Evolutionary conservation across 495 filamentous ascomycete species (phyloP).

Genomic region (Immersiella caudata): DNA sequence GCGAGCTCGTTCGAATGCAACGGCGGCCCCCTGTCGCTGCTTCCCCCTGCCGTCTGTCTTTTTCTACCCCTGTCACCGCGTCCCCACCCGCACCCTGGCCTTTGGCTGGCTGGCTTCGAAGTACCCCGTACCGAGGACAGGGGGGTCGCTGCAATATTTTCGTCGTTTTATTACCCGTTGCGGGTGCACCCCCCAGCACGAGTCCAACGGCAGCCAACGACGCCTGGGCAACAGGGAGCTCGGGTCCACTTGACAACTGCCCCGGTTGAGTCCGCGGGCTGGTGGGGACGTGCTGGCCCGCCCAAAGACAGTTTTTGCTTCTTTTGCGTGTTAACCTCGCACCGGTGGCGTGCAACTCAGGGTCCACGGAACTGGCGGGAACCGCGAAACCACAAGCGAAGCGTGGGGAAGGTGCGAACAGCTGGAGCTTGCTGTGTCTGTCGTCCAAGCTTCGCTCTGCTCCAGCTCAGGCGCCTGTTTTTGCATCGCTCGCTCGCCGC

Average conservation of each 20-base stretch:
- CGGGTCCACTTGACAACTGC: constrained; percentile 20
- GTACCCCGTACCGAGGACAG: constrained; percentile 20
- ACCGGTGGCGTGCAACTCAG: constrained; percentile 17
- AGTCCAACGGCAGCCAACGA: constrained; percentile 27
- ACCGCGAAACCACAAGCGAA: constrained; percentile 14
- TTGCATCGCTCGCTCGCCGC: background rate
- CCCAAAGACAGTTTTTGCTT: constrained; percentile 6
- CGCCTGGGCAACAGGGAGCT: constrained; percentile 11
- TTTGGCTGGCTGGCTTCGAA: constrained; percentile 1
- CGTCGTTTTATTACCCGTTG: constrained; percentile 28
- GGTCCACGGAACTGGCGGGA: constrained; percentile 26
- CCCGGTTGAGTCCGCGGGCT: constrained; percentile 15
- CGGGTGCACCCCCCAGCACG: constrained; percentile 27
- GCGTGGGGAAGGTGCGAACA: constrained; percentile 4
- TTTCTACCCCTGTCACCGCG: constrained; percentile 3
- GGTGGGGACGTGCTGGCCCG: constrained; percentile 5
- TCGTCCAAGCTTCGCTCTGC: background rate
- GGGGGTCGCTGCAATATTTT: constrained; percentile 34
- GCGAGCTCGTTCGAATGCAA: constrained; percentile 21
- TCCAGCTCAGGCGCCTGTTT: background rate
- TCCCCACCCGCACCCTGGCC: constrained; percentile 5
- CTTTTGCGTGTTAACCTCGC: constrained; percentile 18
- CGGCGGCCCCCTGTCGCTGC: constrained; percentile 12
- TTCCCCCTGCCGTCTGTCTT: background rate
- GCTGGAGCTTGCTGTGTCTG: background rate